Conservation (phyloP, 768 basidiomycete species). For the Mycena sanguinolenta region DNA sequence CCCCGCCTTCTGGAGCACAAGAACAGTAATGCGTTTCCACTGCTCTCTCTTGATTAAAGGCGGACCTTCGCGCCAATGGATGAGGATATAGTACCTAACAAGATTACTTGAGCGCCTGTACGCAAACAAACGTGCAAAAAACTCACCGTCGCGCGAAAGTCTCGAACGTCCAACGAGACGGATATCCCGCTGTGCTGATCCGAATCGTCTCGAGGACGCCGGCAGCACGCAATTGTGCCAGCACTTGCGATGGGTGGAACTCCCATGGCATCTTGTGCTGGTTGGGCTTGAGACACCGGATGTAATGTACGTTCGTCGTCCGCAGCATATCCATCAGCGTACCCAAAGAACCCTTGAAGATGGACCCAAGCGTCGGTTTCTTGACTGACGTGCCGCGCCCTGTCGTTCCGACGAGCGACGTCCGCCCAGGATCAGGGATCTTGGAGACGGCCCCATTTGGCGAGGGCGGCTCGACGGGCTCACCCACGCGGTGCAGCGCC, state of each 20-base stretch:
- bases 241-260: conserved; percentile 93
- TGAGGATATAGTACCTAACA: conserved; percentile 94
- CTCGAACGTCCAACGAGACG: conserved; percentile 97
- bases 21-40: conserved; percentile 82
- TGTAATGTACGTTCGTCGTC: conserved; percentile 98
- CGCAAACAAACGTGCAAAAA: neutral
- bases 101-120: conserved; percentile 26
- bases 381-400: conserved; percentile 35
- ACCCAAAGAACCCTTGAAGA: conserved; percentile 36
- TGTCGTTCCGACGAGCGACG: conserved; percentile 45
- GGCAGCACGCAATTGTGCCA: conserved; percentile 95
- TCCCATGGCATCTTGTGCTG: conserved; percentile 97
- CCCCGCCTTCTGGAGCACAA: conserved; percentile 87
- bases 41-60: conserved; percentile 86
- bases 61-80: conserved; percentile 87
- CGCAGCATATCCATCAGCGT: conserved; percentile 95
- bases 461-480: conserved; percentile 75
- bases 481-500: conserved; percentile 82
- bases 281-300: conserved; percentile 99
- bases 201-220: conserved; percentile 99
- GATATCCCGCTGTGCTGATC: conserved; percentile 99
- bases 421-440: conserved; percentile 64
- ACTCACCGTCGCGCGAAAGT: conserved; percentile 96
- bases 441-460: conserved; percentile 81
- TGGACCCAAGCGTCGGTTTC: conserved; percentile 38